Conservation (phyloP, 148 eudicot species). For the Silene conica region DNA sequence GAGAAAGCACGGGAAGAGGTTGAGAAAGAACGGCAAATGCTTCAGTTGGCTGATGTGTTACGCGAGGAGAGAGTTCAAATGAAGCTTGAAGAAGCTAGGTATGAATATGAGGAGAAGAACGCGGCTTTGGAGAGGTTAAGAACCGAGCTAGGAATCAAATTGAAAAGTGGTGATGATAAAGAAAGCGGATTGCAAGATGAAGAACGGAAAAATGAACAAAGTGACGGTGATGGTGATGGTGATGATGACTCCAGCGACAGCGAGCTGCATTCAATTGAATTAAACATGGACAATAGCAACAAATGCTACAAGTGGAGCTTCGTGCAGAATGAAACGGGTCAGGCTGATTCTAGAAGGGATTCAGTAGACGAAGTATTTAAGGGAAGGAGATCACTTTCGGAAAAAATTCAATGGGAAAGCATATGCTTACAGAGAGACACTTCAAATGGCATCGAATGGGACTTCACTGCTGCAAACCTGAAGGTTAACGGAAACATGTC, state of each 20-base stretch:
- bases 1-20: conserved; percentile 63
- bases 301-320: conserved; percentile 55
- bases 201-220: conserved; percentile 17
- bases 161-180: conserved; percentile 24
- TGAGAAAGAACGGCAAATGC: conserved; percentile 84
- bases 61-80: conserved; percentile 94
- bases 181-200: conserved; percentile 34
- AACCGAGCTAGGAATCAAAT: conserved; percentile 50
- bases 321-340: conserved; percentile 30
- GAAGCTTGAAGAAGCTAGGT: conserved; percentile 81
- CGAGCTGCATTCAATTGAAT: conserved; percentile 79
- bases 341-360: conserved; percentile 43
- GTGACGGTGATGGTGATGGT: conserved; percentile 23
- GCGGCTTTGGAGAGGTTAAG: conserved; percentile 60
- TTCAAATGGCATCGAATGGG: conserved; percentile 66
- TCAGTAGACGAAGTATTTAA: conserved; percentile 49
- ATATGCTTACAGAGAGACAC: conserved; percentile 47
- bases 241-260: conserved; percentile 52
- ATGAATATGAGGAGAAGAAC: conserved; percentile 81
- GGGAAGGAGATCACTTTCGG: conserved; percentile 56
- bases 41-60: conserved; percentile 75
- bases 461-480: conserved; percentile 31
- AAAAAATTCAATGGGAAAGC: conserved; percentile 50
- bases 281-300: conserved; percentile 50
- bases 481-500: conserved; percentile 30